A percentile compares a stretch with the other conserved stretches of the same genome.
Conservation (phyloP, 2,329 filamentous ascomycete genomes). For the Paracoccidioides brasiliensis region DNA sequence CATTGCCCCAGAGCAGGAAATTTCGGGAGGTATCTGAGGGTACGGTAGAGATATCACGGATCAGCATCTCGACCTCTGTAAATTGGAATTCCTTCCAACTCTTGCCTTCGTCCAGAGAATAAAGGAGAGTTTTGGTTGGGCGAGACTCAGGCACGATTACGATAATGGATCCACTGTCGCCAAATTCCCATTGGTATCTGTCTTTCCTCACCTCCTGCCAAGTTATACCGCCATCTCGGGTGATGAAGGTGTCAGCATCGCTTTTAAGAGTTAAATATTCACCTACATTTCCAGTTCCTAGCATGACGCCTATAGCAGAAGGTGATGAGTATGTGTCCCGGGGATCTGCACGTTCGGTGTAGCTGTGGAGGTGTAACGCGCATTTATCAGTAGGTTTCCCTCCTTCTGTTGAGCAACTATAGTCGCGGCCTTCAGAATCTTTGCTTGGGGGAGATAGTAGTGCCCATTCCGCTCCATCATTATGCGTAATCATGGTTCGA, state of each 20-base stretch:
- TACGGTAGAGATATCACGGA: constrained; percentile 74
- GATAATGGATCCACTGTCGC: constrained; percentile 86
- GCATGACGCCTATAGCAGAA: constrained; percentile 79
- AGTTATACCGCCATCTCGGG: constrained; percentile 72
- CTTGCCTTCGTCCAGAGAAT: constrained; percentile 67
- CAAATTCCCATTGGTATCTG: constrained; percentile 83
- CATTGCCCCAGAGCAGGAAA: constrained; percentile 75
- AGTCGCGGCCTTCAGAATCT: constrained; percentile 58
- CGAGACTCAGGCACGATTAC: constrained; percentile 66
- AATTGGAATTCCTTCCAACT: constrained; percentile 71
- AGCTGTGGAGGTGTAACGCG: constrained; percentile 84
- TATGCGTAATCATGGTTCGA: constrained; percentile 88
- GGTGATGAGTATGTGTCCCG: constrained; percentile 77
- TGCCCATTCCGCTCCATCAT: constrained; percentile 82
- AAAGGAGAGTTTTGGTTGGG: constrained; percentile 56
- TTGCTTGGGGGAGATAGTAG: constrained; percentile 58
- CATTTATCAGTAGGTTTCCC: constrained; percentile 51
- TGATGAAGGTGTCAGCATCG: constrained; percentile 82
- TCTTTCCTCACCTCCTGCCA: constrained; percentile 84
- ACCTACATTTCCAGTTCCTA: constrained; percentile 86
- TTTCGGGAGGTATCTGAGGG: constrained; percentile 81
- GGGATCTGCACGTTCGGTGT: constrained; percentile 76
- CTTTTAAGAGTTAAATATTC: constrained; percentile 51
- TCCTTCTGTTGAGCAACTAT: constrained; percentile 49
- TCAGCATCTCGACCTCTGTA: constrained; percentile 52